A percentile compares a stretch with the other conserved stretches of the same genome.
Evolutionary conservation across 2,329 filamentous ascomycete genomes (phyloP).

Genomic region (Achaetomium macrosporum): DNA sequence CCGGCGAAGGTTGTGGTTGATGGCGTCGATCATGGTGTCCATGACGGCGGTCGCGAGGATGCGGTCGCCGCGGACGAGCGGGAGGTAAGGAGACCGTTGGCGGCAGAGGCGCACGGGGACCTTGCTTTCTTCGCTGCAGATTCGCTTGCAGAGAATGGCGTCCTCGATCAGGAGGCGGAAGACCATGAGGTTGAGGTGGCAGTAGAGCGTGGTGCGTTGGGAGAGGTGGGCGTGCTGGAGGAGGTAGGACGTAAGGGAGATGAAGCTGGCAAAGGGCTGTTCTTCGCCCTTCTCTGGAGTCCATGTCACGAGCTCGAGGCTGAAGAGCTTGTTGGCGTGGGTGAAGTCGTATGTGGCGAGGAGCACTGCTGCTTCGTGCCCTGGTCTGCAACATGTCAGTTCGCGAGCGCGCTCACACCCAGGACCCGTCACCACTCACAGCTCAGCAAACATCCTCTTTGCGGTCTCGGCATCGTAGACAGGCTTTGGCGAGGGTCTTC

Average conservation of each 20-base stretch:
- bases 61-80: slow-evolving; percentile 65
- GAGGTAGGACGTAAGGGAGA: slow-evolving; percentile 88
- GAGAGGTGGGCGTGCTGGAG: slow-evolving; percentile 90
- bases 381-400: slow-evolving; percentile 52
- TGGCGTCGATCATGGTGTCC: slow-evolving; percentile 81
- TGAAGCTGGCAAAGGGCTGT: slow-evolving; percentile 70
- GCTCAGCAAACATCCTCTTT: slow-evolving; percentile 70
- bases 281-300: slow-evolving; percentile 59
- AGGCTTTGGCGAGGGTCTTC: slow-evolving; percentile 54
- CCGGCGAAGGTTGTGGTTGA: slow-evolving; percentile 88
- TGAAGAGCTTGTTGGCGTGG: slow-evolving; percentile 92
- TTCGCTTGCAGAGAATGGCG: slow-evolving; percentile 68
- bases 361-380: slow-evolving; percentile 70
- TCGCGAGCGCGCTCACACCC: not conserved
- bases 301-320: slow-evolving; percentile 69
- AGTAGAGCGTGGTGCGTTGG: slow-evolving; percentile 69
- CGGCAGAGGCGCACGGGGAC: slow-evolving; percentile 75
- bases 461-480: slow-evolving; percentile 71
- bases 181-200: slow-evolving; percentile 77
- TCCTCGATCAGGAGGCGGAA: slow-evolving; percentile 86
- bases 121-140: slow-evolving; percentile 75
- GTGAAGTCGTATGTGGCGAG: slow-evolving; percentile 89
- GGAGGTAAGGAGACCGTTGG: slow-evolving; percentile 81
- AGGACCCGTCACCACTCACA: slow-evolving; percentile 54
- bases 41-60: slow-evolving; percentile 70